Conservation (phyloP, 2,329 filamentous ascomycete genomes). For the Leptosphaerulina australis region DNA sequence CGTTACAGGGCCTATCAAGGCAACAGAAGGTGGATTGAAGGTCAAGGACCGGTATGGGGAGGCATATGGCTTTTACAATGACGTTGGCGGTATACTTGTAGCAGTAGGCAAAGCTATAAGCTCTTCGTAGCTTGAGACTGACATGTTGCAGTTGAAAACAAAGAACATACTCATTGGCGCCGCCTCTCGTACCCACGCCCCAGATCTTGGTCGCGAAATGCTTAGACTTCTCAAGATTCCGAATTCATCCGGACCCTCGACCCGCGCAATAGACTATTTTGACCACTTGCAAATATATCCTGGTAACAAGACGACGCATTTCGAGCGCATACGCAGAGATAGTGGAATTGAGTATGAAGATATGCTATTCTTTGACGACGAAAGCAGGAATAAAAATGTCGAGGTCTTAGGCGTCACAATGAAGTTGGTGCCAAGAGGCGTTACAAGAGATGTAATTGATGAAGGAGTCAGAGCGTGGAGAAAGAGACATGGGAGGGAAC, state of each 20-base stretch:
- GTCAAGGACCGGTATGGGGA: conserved; percentile 60
- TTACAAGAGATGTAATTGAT: conserved; percentile 78
- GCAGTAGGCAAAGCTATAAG: conserved; percentile 33
- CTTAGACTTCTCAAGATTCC: conserved; percentile 73
- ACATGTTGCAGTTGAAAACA: conserved; percentile 44
- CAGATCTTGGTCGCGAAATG: conserved; percentile 80
- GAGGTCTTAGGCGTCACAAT: conserved; percentile 81
- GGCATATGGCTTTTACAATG: conserved; percentile 55
- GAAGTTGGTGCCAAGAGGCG: conserved; percentile 78
- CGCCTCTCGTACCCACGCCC: conserved; percentile 80
- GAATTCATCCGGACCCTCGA: conserved; percentile 55
- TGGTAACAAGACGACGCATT: conserved; percentile 83
- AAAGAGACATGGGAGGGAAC: conserved; percentile 63
- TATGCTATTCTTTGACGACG: conserved; percentile 97
- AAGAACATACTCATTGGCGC: conserved; percentile 67
- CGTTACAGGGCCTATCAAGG: conserved; percentile 74
- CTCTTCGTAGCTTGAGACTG: neutral
- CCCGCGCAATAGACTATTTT: conserved; percentile 59
- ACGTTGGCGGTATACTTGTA: conserved; percentile 51
- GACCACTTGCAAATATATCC: conserved; percentile 70
- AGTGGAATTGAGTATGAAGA: conserved; percentile 77
- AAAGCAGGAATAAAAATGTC: conserved; percentile 83
- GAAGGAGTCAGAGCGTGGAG: conserved; percentile 82
- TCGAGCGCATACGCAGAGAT: conserved; percentile 72
- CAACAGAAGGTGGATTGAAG: conserved; percentile 50